Percentiles rank a stretch among this genome's conserved stretches.
phyloP scores from a whole-genome alignment of 2,329 filamentous ascomycete genomes.

The Clathrospora elynae region DNA sequence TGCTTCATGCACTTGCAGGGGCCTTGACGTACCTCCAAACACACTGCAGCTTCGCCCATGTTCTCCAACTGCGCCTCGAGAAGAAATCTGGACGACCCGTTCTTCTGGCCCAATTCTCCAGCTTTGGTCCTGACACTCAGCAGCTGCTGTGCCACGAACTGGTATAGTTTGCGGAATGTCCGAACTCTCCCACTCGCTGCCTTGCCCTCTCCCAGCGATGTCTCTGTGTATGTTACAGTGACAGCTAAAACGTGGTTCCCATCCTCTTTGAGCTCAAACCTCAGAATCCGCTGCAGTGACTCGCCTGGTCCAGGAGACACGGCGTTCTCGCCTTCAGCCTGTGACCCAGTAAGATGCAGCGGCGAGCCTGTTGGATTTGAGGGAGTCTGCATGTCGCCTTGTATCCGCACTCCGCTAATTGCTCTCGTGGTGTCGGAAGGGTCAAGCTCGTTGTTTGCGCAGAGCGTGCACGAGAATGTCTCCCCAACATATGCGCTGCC shows the following conservation, averaged over 20 bases:
- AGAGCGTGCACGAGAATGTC: conserved; percentile 90
- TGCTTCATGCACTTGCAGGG: conserved; percentile 5
- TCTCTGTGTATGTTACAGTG: conserved; percentile 93
- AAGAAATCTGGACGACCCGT: conserved; percentile 63
- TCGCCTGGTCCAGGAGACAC: conserved; percentile 60
- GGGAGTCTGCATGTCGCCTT: conserved; percentile 95
- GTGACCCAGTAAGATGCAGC: conserved; percentile 60
- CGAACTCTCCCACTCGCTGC: conserved; percentile 68
- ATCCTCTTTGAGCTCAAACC: conserved; percentile 90
- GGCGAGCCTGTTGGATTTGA: conserved; percentile 66
- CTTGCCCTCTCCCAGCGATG: conserved; percentile 59
- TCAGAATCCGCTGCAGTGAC: conserved; percentile 79
- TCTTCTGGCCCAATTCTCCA: conserved; percentile 62
- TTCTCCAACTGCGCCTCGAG: conserved; percentile 97
- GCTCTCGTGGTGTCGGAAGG: conserved; percentile 48
- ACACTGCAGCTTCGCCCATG: conserved; percentile 80
- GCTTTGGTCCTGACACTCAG: conserved; percentile 91
- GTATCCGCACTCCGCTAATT: conserved; percentile 78
- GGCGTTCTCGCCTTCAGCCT: conserved; percentile 42
- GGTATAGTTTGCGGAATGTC: conserved; percentile 93
- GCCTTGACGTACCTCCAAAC: conserved; percentile 65
- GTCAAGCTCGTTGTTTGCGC: conserved; percentile 84
- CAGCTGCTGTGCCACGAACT: conserved; percentile 90
- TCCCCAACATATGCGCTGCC: conserved; percentile 95
- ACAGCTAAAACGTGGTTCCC: conserved; percentile 92